Conservation (phyloP, 2,329 filamentous ascomycete species). For the Pestalotiopsis sp. region DNA sequence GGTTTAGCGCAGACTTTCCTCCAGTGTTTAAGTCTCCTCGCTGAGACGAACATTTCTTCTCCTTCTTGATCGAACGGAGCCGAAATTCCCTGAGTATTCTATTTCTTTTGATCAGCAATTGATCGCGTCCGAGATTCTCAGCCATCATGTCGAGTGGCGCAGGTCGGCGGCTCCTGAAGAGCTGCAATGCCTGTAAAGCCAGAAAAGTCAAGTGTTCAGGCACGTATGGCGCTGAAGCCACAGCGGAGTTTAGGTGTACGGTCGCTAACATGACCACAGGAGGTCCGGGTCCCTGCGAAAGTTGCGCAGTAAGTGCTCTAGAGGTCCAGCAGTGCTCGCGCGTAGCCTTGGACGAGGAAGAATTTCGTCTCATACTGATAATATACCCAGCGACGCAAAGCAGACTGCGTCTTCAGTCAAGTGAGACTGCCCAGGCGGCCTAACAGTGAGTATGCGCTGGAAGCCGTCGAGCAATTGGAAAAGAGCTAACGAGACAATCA, state of each 20-base stretch:
- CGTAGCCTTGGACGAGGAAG: not conserved
- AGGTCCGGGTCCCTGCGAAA: not conserved
- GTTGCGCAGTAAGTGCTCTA: not conserved
- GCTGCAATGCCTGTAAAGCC: conserved; percentile 40
- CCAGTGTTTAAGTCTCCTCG: not conserved
- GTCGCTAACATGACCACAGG: not conserved
- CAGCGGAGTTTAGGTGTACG: not conserved
- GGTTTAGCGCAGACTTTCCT: not conserved
- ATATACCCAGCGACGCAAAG: conserved; percentile 14
- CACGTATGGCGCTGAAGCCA: conserved; percentile 19
- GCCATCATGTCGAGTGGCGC: not conserved
- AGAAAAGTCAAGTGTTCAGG: conserved; percentile 42
- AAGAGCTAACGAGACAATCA: not conserved
- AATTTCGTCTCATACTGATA: not conserved
- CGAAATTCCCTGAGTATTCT: not conserved
- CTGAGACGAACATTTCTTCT: not conserved
- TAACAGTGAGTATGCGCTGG: conserved; percentile 18
- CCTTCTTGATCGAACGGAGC: not conserved
- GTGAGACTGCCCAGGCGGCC: conserved; percentile 22
- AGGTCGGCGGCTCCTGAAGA: conserved; percentile 23
- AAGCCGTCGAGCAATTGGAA: not conserved
- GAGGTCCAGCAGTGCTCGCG: not conserved
- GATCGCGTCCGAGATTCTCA: not conserved
- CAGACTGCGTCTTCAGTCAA: conserved; percentile 14
- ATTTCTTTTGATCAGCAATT: not conserved